These are phyloP conservation scores for Singerocomus inundabilis DNA, from an alignment of 1,284 basidiomycete genomes.

Conservation along the genomic window DNA sequence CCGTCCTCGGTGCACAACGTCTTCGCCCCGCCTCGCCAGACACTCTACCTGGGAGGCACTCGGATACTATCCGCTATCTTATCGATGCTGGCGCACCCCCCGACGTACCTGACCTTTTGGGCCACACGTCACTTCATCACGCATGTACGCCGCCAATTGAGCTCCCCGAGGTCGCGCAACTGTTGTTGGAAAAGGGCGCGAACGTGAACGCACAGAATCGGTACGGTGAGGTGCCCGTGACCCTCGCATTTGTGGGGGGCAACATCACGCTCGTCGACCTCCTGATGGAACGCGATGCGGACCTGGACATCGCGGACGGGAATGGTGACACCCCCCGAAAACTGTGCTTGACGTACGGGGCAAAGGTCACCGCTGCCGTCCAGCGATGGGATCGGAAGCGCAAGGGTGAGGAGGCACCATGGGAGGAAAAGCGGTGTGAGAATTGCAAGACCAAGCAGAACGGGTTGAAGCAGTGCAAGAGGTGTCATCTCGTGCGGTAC, in stretches of 20 bases:
- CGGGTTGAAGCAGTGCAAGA: conserved; percentile 43
- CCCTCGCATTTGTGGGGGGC: conserved; percentile 38
- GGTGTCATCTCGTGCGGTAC: conserved; percentile 46
- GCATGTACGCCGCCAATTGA: conserved; percentile 33
- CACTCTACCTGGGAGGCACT: conserved; percentile 26
- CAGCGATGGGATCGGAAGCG: conserved; percentile 49
- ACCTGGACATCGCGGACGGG: conserved; percentile 46
- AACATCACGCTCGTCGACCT: conserved; percentile 40
- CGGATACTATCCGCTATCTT: conserved; percentile 42
- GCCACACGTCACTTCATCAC: conserved; percentile 51
- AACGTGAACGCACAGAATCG: conserved; percentile 45
- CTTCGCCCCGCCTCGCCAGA: conserved; percentile 16
- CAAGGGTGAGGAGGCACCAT: conserved; percentile 40
- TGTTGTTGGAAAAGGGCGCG: conserved; percentile 44
- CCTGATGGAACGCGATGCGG: conserved; percentile 49
- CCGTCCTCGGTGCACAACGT: conserved; percentile 45
- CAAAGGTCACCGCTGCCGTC: conserved; percentile 46
- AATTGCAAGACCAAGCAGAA: conserved; percentile 32
- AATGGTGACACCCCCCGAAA: conserved; percentile 39
- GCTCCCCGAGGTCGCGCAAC: conserved; percentile 33
- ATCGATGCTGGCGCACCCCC: conserved; percentile 42
- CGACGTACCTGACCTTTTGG: conserved; percentile 46
- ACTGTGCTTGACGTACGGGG: conserved; percentile 39
- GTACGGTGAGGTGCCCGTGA: conserved; percentile 46
- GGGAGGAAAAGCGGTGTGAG: conserved; percentile 42